Conservation (phyloP, 1,284 basidiomycete genomes). For the Rhodofomes roseus region DNA sequence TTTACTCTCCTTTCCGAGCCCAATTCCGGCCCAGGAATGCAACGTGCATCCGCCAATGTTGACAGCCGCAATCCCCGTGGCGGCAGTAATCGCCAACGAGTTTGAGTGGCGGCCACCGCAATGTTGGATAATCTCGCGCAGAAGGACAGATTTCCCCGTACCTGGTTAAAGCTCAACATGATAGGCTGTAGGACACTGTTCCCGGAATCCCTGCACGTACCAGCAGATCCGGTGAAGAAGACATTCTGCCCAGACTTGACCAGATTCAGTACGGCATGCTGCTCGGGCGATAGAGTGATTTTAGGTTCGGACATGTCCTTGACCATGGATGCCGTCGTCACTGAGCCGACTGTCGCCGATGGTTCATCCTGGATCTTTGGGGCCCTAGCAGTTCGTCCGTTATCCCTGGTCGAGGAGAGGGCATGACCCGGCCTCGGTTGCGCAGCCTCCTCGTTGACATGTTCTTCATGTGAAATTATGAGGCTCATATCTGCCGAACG, state of each 20-base stretch:
- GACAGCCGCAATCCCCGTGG: slow-evolving; percentile 87
- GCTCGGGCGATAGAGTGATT: slow-evolving; percentile 44
- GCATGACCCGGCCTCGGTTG: not conserved
- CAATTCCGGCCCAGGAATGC: slow-evolving; percentile 91
- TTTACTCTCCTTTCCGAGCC: slow-evolving; percentile 68
- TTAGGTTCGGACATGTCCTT: not conserved
- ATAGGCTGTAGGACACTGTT: not conserved
- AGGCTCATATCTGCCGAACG: not conserved
- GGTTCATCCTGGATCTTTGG: no score
- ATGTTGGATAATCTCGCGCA: slow-evolving; percentile 82
- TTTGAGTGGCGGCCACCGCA: slow-evolving; percentile 12
- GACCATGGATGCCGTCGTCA: no score
- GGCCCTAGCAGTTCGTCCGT: no score
- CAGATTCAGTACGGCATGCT: slow-evolving; percentile 51
- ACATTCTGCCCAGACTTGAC: slow-evolving; percentile 59
- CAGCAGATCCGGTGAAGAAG: slow-evolving; percentile 82
- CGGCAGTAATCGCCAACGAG: slow-evolving; percentile 57
- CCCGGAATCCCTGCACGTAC: slow-evolving; percentile 34
- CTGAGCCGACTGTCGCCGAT: not conserved
- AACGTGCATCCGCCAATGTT: slow-evolving; percentile 93
- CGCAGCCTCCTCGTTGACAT: not conserved
- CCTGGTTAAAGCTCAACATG: slow-evolving; percentile 41
- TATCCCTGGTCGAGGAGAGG: no score
- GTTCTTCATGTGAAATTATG: not conserved
- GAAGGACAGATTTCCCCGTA: slow-evolving; percentile 91